These are phyloP conservation scores for Rhizopogon rudus DNA, from an alignment of 768 basidiomycete genomes.

Conservation along the genomic window DNA sequence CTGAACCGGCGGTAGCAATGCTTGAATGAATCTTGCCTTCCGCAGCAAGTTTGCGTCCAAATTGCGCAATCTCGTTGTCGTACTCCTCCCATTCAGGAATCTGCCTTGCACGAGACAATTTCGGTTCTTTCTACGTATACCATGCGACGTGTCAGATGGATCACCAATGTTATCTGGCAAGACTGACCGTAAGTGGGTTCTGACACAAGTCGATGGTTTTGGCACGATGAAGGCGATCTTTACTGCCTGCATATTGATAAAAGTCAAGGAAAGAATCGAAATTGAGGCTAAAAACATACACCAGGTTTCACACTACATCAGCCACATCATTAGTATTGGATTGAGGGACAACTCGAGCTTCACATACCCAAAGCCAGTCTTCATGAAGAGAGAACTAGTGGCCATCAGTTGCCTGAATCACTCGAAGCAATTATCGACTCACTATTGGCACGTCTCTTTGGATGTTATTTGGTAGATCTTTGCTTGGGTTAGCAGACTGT, in stretches of 20 bases:
- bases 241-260: slow-evolving; percentile 51
- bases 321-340: slow-evolving; percentile 3
- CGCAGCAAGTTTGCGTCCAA: slow-evolving; percentile 68
- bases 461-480: slow-evolving; percentile 94
- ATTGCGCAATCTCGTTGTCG: slow-evolving; percentile 83
- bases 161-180: too few relatives aligned
- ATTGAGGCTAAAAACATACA: slow-evolving; percentile 46
- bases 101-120: slow-evolving; percentile 85
- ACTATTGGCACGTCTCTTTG: slow-evolving; percentile 92
- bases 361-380: slow-evolving; percentile 92
- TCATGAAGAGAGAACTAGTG: slow-evolving; percentile 78
- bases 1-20: slow-evolving; percentile 63
- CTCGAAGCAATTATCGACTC: slow-evolving; percentile 27
- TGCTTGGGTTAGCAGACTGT: not conserved
- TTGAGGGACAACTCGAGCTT: not conserved
- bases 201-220: slow-evolving; percentile 96
- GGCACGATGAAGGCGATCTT: slow-evolving; percentile 70
- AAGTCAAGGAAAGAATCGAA: slow-evolving; percentile 1
- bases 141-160: not conserved
- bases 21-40: slow-evolving; percentile 66
- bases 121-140: slow-evolving; percentile 84
- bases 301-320: slow-evolving; percentile 90
- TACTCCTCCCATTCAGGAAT: slow-evolving; percentile 99
- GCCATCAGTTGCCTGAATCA: slow-evolving; percentile 1
- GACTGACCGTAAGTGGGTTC: slow-evolving; percentile 84